Conservation (phyloP, 768 basidiomycete genomes). For the Tulasnella sp. region DNA sequence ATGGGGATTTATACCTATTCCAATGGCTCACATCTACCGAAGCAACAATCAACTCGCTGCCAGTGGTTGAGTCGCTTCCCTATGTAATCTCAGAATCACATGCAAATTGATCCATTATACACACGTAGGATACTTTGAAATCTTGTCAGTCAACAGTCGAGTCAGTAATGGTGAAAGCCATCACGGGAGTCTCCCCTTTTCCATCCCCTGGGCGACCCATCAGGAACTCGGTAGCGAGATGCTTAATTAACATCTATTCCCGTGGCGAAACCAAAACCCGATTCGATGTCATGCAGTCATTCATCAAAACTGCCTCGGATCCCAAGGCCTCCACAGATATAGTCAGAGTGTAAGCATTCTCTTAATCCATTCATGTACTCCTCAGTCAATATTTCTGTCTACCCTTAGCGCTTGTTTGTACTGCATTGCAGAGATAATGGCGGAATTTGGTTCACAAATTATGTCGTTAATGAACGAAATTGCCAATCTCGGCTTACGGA, state of each 20-base stretch:
- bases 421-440: conserved; percentile 83
- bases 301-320: conserved; percentile 65
- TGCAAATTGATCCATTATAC: conserved; percentile 7
- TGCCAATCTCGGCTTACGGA: conserved; percentile 47
- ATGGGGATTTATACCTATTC: conserved; percentile 70
- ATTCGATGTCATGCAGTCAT: conserved; percentile 72
- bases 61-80: conserved; percentile 30
- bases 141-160: conserved; percentile 49
- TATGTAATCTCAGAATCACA: not conserved
- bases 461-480: conserved; percentile 95
- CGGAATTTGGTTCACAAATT: conserved; percentile 68
- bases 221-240: conserved; percentile 65
- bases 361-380: conserved; percentile 22
- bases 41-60: conserved; percentile 37
- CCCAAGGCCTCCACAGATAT: conserved; percentile 40
- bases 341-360: conserved; percentile 4
- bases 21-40: conserved; percentile 67
- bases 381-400: conserved; percentile 8
- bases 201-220: conserved; percentile 82
- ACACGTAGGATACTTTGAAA: conserved; percentile 51
- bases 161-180: conserved; percentile 48
- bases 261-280: conserved; percentile 72
- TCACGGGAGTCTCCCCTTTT: conserved; percentile 48
- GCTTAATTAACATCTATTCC: conserved; percentile 57
- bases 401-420: conserved; percentile 56